Base-by-base conservation (phyloP, 805 yeast genomes). In the Debaryomyces tyrocola region DNA sequence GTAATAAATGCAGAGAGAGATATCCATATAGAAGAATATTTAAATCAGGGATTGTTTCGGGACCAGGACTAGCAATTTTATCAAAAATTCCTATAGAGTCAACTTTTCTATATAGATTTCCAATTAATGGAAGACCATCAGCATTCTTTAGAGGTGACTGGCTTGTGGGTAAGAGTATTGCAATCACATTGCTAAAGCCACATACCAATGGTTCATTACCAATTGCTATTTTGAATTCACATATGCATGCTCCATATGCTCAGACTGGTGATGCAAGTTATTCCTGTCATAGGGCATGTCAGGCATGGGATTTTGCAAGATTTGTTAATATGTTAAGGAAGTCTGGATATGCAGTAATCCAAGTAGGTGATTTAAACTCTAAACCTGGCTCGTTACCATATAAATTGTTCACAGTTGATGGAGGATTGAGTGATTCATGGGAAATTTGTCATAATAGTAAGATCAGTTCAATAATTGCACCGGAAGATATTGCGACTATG, bases 61-160 rank as follows among this genome's bases (percentile, higher is more conserved):
- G 99, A 0, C 98, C 99, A 0, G 99, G 99, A 0, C 73, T 94
- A 36, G 96, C 90, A 1, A 73, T 94, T 6, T 63, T 94, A 39
- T 89, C 96, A 12, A 83, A 87, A 53, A 79, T 87, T 51, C 97
- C 97, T 3, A 90, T 94, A 33, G 84, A 77, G 41, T 79, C 83
- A 12, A 82, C 96, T 0, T 87, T 86, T 59, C 65, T 94, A 40
- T 86, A 87, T 60, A 71, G 96, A 17, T 94, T 89, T 60, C 96
- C 97, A 0, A 80, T 94, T 50, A 94, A 92, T 63, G 99, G 99
- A 1, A 74, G 97, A 43, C 96, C 98, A 1, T 82, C 90, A 36
- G 99, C 99, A 0, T 85, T 94, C 52, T 85, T 81, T 70, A 73
- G 98, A 48, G 99, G 99, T 33, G 99, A 94, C 63, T 94, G 97